Evolutionary conservation across 768 basidiomycete genomes (phyloP), one percentile per base, ranked within the genome.

Genomic region (Obba rivulosa): DNA sequence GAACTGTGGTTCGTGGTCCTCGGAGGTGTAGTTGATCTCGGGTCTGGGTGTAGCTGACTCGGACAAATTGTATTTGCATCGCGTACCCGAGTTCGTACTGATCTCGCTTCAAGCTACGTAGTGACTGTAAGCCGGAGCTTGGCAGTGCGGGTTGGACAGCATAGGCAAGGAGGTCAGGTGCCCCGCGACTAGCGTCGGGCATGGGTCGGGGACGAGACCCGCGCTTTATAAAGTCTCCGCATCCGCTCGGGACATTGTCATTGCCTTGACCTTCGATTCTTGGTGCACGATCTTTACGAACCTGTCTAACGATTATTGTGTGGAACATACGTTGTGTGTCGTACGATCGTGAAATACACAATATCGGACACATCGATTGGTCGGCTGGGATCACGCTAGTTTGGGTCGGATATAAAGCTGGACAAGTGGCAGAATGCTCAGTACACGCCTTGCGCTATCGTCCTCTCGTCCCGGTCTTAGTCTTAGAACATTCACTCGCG

Each of bases 1-100:
- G 80, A 87, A 60, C 68, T 74, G 3, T 95, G 92, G 92, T 78
- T 92, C 39, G 73, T 88, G 72, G 69, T 93, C 41, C 66, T 94
- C 7, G 73, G 82, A 31, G 77, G 72, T 39, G 76, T 84, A 17
- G 72, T 92, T 5, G 75, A 84, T 62, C 60, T 83, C 3, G 36
- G 41, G 41, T 43, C 35, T 11, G 34, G 48, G n/a, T 31, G 28
- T 38, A 20, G 20, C 20, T 38, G 16, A 38, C 37, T 4, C 37
- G 7, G 5, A n/a, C 37, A 35, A 35, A n/a, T 38, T 38, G 37
- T n/a, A 38, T 5, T 16, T 38, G 5, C n/a, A 8, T 20, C 28
- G 28, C 5, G 28, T 13, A 31, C 5, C 28, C 28, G 28, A 31
- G 28, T 13, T 31, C 13, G 13, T 13, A 31, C 28, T 31, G 28